phyloP scores from a whole-genome alignment of 1,139 yeast genomes.

The Kodamaea plutei region DNA sequence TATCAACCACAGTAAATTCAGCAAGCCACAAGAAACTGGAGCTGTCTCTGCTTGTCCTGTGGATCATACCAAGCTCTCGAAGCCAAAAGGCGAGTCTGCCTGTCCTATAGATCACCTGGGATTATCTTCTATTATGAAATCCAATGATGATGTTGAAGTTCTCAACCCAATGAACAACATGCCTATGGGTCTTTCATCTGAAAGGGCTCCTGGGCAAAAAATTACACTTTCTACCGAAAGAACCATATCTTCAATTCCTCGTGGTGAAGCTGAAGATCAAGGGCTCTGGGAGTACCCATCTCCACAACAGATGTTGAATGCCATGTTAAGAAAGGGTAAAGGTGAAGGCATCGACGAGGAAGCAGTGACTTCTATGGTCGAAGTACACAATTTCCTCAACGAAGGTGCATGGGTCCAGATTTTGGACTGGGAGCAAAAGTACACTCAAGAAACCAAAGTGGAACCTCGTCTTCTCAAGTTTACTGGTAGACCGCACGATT shows the following conservation, averaged over 20 bases:
- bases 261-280: conserved; percentile 60
- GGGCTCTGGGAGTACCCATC: conserved; percentile 98
- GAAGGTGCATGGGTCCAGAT: conserved; percentile 99
- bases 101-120: conserved; percentile 50
- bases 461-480: conserved; percentile 80
- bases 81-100: conserved; percentile 18
- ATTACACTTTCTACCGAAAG: conserved; percentile 76
- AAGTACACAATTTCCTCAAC: conserved; percentile 90
- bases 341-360: conserved; percentile 85
- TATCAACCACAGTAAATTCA: conserved; percentile 7
- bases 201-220: conserved; percentile 76
- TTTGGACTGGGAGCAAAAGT: conserved; percentile 75
- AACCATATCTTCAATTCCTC: conserved; percentile 80
- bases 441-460: conserved; percentile 46
- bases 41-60: too few relatives aligned
- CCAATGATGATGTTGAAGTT: conserved; percentile 17
- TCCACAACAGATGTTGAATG: conserved; percentile 98
- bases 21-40: too few relatives aligned
- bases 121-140: conserved; percentile 6
- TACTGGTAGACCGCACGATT: conserved; percentile 86
- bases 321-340: conserved; percentile 92
- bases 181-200: conserved; percentile 69
- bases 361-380: conserved; percentile 96
- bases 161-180: conserved; percentile 83
- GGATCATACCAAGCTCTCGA: background rate